Evolutionary conservation across 345 rosid genomes (phyloP), one percentile per base, ranked within the genome.

Genomic region (Eucalyptus globulus): DNA sequence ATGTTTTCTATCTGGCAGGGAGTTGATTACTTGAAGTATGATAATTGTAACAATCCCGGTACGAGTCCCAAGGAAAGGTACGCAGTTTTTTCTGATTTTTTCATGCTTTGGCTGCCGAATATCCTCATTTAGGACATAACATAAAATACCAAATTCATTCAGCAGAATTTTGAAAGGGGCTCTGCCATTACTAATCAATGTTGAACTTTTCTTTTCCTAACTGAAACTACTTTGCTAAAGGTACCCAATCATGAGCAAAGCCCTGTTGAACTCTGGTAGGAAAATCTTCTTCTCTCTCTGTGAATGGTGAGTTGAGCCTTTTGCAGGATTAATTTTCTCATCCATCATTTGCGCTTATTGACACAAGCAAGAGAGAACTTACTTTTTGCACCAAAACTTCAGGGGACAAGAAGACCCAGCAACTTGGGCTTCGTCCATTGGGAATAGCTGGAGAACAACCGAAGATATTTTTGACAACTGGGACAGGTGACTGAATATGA

Each of bases 391-490:
- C 67, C n/a, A n/a, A 3, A 54, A 87, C 8, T 26, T 27, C 54
- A 94, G 96, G 97, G 96, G 97, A 89, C 37, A 67, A 87, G 96
- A 94, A 87, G 94, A 95, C 58, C 97, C 97, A 3, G 96, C 97
- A 56, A 94, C 94, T 29, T 95, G 96, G 97, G 97, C 95, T 26
- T 56, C 92, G 37, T 67, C 80, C 16, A 69, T 95, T 11, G 96
- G 95, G 67, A 95, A 95, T 89, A 95, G 96, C 86, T 95, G 97
- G 97, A 93, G 97, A 88, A 95, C 97, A 44, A 95, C 96, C 0
- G 93, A 90, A 3, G 97, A 95, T 40, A 94, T 95, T 87, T 2
- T 31, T 1, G 95, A 95, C 88, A 44, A 90, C 15, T 95, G 96
- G 97, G 45, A 88, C 11, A 93, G 95, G 97, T 94, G 88, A 87